Base-by-base conservation (phyloP, 352 stramenopile genomes). In the Thraustochytrium aureum region DNA sequence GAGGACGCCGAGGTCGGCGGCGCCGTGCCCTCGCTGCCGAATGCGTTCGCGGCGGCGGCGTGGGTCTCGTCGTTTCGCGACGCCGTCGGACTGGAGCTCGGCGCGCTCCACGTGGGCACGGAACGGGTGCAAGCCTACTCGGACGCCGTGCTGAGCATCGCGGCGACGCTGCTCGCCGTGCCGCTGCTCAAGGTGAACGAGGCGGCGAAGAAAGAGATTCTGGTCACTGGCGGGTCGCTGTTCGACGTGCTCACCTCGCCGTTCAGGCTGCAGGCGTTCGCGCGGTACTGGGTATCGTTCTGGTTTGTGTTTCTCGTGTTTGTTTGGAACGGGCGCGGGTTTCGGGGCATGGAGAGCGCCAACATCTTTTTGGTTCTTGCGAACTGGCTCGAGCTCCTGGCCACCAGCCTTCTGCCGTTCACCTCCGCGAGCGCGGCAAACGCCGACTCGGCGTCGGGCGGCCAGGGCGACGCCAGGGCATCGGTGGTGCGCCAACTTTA, bases 371-470 rank as follows among this genome's bases (percentile, higher is more conserved):
- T 79, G 7, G 37, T 79, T 30, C 67, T 50, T 39, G 69, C 69
- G 26, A 74, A 79, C 69, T 79, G 54, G n/a, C 17, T 41, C 35
- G 52, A 73, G 50, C 69, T 79, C 30, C 69, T 79, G n/a, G 69
- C 41, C 41, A 67, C 59, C 14, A 73, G 50, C 30, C 50, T 79
- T 32, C 56, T 79, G 41, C 69, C 69, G 22, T 79, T 79, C 41
- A 50, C 47, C 5, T 38, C 50, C 38, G 59, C 69, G 20, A 33
- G 20, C 0, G 69, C 69, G 26, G 69, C 41, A 10, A 79, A 79
- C 43, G 22, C 69, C 7, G 50, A 73, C 37, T 59, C 47, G 14
- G 50, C 69, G 47, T 72, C 69, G 4, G 33, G 22, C 1, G 69
- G 69, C n/a, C 5, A 69, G 43, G 33, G 20, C 2, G 32, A 41